Evolutionary conservation across 148 eudicot genomes (phyloP).

Genomic region (Nyssa sinensis): DNA sequence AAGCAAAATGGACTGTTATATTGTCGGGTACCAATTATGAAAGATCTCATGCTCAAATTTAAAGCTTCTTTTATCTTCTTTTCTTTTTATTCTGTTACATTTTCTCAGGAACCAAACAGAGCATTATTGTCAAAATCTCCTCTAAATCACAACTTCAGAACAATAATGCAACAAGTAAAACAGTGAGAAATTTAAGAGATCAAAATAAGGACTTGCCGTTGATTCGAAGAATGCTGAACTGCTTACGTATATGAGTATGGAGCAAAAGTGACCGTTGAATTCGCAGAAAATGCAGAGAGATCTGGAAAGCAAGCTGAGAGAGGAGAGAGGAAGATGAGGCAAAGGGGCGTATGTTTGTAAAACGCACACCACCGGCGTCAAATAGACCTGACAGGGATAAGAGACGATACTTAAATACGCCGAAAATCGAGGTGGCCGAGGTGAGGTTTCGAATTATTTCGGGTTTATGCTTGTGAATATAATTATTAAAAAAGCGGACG

Average conservation of each 20-base stretch:
- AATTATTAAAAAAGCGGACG: too few species aligned
- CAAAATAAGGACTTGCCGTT: not conserved
- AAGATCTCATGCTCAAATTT: too few species aligned
- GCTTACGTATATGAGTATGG: not conserved
- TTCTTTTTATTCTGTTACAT: too few species aligned
- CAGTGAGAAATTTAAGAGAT: not conserved
- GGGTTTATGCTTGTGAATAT: not conserved
- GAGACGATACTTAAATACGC: not conserved
- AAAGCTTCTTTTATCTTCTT: too few species aligned
- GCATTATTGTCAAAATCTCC: not conserved
- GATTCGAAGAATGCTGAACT: not conserved
- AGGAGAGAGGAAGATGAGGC: not conserved
- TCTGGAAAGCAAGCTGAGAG: not conserved
- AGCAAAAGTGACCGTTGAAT: too few species aligned
- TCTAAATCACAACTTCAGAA: not conserved
- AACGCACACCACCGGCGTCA: too few species aligned
- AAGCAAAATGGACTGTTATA: too few species aligned
- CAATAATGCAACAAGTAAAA: not conserved
- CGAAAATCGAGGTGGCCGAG: not conserved
- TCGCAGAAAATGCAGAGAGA: not conserved
- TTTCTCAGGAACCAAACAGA: slow-evolving; percentile 3
- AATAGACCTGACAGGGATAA: not conserved
- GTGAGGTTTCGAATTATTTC: not conserved
- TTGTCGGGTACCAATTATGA: too few species aligned
- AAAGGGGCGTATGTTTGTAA: not conserved